Evolutionary conservation across 2,329 filamentous ascomycete genomes (phyloP), one percentile per base, ranked within the genome.

Genomic region (Cordyceps cicadae): DNA sequence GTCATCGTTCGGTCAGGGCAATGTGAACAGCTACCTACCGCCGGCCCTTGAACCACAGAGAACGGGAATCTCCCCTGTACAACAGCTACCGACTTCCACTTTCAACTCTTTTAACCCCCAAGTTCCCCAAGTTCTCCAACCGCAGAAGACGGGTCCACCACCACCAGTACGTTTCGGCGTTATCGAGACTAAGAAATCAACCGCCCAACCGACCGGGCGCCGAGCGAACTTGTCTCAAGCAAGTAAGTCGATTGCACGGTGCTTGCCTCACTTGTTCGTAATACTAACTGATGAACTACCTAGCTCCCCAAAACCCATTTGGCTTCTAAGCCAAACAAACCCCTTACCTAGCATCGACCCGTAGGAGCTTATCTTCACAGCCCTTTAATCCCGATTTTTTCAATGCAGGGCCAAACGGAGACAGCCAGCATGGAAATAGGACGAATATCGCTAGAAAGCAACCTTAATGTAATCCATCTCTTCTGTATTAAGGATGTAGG

Each of bases 201-300:
- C 84, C 63, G 86, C 92, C 34, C 94, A 97, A 77, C 83, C 91
- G 32, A 99, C 94, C 7, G 94, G 94, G 65, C 81, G 89, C 68
- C 86, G 89, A 78, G 94, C 94, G 61, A 97, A 97, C 73, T 81
- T 99, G 66, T 82, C 89, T 57, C 90, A 95, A 85, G 94, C 94
- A 70, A 99, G 93, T 97, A 87, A 88, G 93, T 19, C 14, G 32
- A 9, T 50, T 19, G 5, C 5, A 24, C 1, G 29, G 34, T 5
- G 21, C 12, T 21, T 26, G 14, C 5, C 39, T 43, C 15, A 4
- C 39, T n/a, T 6, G 6, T 15, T 26, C 7, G 21, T 7, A 17
- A 43, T 24, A 12, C 49, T 57, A 9, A 57, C 32, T 5, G 19
- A 11, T 9, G 4, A n/a, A 21, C 26, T 21, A 26, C 26, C 49